phyloP scores from a whole-genome alignment of 345 rosid species.

The Excoecaria agallocha region DNA sequence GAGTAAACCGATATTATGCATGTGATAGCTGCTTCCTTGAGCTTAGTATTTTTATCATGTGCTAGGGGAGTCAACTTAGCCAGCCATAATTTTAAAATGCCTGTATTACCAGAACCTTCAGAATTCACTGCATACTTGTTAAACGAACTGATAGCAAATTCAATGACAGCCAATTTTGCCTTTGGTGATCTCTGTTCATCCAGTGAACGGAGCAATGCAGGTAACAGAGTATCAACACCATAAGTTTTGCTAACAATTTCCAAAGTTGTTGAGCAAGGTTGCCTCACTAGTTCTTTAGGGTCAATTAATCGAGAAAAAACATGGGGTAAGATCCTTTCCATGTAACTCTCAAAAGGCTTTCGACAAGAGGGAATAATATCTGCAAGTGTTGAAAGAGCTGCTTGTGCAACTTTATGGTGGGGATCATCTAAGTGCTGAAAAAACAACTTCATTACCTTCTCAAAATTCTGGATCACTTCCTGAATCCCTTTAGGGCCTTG shows the following conservation, averaged over 20 bases:
- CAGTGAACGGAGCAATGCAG: constrained; percentile 91
- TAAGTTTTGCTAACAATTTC: constrained; percentile 92
- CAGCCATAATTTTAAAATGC: constrained; percentile 92
- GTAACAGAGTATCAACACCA: constrained; percentile 83
- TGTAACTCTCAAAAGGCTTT: constrained; percentile 94
- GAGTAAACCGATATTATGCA: constrained; percentile 93
- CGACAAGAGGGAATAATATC: constrained; percentile 94
- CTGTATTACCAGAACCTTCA: constrained; percentile 78
- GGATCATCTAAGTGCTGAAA: constrained; percentile 99
- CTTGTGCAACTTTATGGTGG: constrained; percentile 99
- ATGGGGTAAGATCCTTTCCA: constrained; percentile 96
- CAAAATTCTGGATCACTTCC: constrained; percentile 88
- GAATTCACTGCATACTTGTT: constrained; percentile 74
- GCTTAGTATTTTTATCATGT: constrained; percentile 89
- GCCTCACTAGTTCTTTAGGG: constrained; percentile 97
- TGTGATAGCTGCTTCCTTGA: constrained; percentile 87
- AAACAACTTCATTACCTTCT: constrained; percentile 97
- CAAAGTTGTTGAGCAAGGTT: constrained; percentile 86
- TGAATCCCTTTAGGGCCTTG: constrained; percentile 94
- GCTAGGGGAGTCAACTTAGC: constrained; percentile 81
- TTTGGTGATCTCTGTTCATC: constrained; percentile 98
- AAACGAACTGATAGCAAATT: constrained; percentile 83
- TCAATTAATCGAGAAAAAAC: constrained; percentile 94
- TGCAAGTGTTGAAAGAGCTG: constrained; percentile 93
- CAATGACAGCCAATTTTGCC: constrained; percentile 98